Base-by-base conservation (phyloP, 164 flowering plant genomes). In the Chimonanthus praecox region DNA sequence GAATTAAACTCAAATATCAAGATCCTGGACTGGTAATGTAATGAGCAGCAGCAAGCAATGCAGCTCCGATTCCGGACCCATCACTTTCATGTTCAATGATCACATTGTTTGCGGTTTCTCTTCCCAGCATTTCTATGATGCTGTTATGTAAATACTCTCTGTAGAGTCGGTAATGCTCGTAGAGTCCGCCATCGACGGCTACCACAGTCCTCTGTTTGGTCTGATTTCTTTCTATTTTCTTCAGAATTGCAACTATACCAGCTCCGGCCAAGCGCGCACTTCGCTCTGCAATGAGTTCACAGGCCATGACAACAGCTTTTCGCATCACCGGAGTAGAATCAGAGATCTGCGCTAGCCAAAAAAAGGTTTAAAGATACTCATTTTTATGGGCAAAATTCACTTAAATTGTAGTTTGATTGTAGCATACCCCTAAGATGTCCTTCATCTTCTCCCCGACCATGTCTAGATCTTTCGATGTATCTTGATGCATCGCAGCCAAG, bases 401-500 rank as follows among this genome's bases (percentile, higher is more conserved):
- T 10, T 54, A 10, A 0, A 3, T 3, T 51, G 58, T 51, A 51
- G 15, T 51, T 15, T 18, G 5, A 47, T 15, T 54, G 66, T 0
- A 62, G 7, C n/a, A 49, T 78, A 86, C 91, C 85, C 74, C 84
- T 18, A 87, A 85, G 18, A 85, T 72, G 11, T 84, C 86, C 65
- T 78, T 77, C 61, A 90, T 75, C 78, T 87, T 90, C 74, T 83
- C 81, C 4, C 72, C 78, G 2, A 87, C 83, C 8, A 86, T 82
- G 51, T 84, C 83, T 68, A 75, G 89, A 72, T 84, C 83, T 65
- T 86, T 86, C 64, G 92, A 84, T 65, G 85, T 85, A 72, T 90
- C 94, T 74, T 90, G 94, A 83, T 90, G 92, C 90, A 90, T 90
- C 13, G 88, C 85, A 50, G 94, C 88, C 87, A 90, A 84, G 64